Evolutionary conservation across 2,329 filamentous ascomycete genomes (phyloP), one percentile per base, ranked within the genome.

Genomic region (Trichothecium roseum): DNA sequence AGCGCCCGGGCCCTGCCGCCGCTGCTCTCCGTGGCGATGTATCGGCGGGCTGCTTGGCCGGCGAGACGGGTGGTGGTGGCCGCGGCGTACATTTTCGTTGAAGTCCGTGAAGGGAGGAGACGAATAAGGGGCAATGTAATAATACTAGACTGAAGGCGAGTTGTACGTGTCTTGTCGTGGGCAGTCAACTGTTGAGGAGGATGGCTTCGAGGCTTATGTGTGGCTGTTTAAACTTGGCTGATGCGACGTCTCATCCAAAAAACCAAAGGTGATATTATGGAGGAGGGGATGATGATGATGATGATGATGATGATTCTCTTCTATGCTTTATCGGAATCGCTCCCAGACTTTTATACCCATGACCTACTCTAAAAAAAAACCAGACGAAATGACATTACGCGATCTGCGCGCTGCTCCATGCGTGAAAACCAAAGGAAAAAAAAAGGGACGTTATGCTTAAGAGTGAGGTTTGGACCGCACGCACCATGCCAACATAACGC

Each of bases 201-300:
- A n/a, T n/a, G n/a, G n/a, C n/a, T n/a, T n/a, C n/a, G n/a, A n/a
- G n/a, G n/a, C n/a, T n/a, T n/a, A n/a, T n/a, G n/a, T n/a, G n/a
- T n/a, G n/a, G n/a, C n/a, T n/a, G 29, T 16, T 16, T 9, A 16
- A 31, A 31, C 29, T 31, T 10, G 29, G 7, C 12, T 16, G 5
- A 10, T 2, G 29, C n/a, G 29, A 31, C 14, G 29, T 31, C 14
- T 31, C 14, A 10, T 16, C 15, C 14, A 31, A 8, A 16, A 16
- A 16, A 31, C 15, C 12, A 16, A 31, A 16, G 15, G 14, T 14
- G 29, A 16, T 31, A 32, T 13, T 40, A 27, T 8, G 17, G 42
- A 38, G 8, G 42, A 36, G 22, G 48, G 32, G 30, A 49, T 49
- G 29, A 28, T 38, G 38, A 40, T 20, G 20, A 47, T 30, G 36